Conservation (phyloP, 2,329 filamentous ascomycete species). For the Cryphonectria parasitica region DNA sequence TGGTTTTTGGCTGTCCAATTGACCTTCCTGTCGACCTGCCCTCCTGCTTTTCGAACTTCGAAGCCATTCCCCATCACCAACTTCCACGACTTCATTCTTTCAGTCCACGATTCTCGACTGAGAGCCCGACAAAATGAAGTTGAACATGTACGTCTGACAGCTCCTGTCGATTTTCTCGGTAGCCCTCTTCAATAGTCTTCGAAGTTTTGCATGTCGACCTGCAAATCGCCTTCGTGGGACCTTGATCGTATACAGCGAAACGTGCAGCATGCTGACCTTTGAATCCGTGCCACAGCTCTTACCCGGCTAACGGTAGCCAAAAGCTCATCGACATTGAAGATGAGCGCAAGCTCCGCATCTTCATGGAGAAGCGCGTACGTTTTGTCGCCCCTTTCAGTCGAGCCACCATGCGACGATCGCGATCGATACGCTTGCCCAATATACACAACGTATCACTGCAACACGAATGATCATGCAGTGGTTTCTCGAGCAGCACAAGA, state of each 20-base stretch:
- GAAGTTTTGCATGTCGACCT: neutral
- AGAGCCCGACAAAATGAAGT: constrained; percentile 66
- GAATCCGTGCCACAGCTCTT: constrained; percentile 57
- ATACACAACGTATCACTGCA: neutral
- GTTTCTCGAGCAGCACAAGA: constrained; percentile 1
- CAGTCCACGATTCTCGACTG: constrained; percentile 36
- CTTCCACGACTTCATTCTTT: constrained; percentile 37
- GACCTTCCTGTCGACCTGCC: constrained; percentile 20
- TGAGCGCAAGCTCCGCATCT: constrained; percentile 98
- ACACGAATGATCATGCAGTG: constrained; percentile 4
- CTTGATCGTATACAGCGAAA: constrained; percentile 7
- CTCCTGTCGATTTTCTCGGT: neutral
- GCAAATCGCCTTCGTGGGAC: constrained; percentile 6
- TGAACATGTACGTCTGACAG: constrained; percentile 30
- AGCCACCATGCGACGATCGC: constrained; percentile 41
- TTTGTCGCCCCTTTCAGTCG: constrained; percentile 22
- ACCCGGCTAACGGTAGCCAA: constrained; percentile 99
- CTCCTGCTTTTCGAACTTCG: constrained; percentile 15
- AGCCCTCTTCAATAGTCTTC: neutral
- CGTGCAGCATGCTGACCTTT: constrained; percentile 19
- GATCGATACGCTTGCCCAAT: constrained; percentile 23
- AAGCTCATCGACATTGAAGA: constrained; percentile 99
- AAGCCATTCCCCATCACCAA: constrained; percentile 27
- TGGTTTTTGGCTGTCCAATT: constrained; percentile 24
- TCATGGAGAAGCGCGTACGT: constrained; percentile 96